These are phyloP conservation scores for Lolium perenne DNA, from an alignment of 176 grass and related monocot species.

Conservation along the genomic window DNA sequence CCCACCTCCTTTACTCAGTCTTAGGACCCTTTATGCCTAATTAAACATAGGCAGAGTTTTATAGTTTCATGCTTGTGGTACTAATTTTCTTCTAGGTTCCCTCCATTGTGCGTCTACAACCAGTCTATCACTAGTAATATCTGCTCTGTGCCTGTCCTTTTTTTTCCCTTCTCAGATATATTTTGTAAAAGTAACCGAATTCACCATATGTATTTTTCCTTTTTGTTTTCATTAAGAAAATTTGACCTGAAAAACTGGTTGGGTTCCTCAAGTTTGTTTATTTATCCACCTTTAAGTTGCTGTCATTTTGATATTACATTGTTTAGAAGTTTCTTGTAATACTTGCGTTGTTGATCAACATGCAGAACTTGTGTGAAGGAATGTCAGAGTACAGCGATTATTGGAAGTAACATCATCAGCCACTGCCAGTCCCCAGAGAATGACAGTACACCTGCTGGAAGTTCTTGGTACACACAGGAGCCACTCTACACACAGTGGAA, in stretches of 20 bases:
- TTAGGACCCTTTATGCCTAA: background rate
- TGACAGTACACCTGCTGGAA: slow-evolving; percentile 43
- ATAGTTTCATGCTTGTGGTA: background rate
- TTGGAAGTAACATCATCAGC: slow-evolving; percentile 47
- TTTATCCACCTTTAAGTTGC: slow-evolving; percentile 7
- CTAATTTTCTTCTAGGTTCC: slow-evolving; percentile 6
- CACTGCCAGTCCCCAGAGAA: slow-evolving; percentile 56
- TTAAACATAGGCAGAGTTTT: background rate
- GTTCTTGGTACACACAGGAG: slow-evolving; percentile 70
- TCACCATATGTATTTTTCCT: background rate
- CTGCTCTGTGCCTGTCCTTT: background rate
- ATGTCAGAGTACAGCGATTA: slow-evolving; percentile 64
- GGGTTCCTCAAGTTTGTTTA: background rate
- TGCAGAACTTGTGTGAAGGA: slow-evolving; percentile 73
- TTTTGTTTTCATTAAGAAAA: background rate
- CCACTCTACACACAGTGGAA: slow-evolving; percentile 78
- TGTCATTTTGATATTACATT: slow-evolving; percentile 7
- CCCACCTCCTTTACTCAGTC: background rate
- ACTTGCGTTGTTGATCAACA: slow-evolving; percentile 14
- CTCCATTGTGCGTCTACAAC: background rate
- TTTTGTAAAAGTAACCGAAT: background rate
- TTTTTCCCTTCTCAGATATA: background rate
- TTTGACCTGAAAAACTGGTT: background rate
- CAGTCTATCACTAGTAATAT: background rate
- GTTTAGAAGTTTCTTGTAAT: slow-evolving; percentile 27